These are phyloP conservation scores for Pouteria glomerata DNA, from an alignment of 148 eudicot genomes.

Conservation along the genomic window DNA sequence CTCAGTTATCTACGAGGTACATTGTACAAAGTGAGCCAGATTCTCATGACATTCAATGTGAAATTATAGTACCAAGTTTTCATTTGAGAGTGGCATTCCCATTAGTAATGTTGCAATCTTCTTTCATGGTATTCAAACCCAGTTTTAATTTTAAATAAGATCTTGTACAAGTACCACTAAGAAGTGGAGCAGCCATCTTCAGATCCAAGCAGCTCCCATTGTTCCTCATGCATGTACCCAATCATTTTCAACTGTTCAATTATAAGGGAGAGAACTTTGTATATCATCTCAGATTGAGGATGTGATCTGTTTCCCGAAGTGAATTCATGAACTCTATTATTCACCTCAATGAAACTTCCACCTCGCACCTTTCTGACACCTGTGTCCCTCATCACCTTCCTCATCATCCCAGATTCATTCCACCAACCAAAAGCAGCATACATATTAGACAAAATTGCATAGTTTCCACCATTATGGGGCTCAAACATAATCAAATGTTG, in stretches of 20 bases:
- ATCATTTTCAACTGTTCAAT: conserved; percentile 22
- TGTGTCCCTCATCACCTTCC: conserved; percentile 42
- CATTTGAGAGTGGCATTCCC: too few relatives aligned
- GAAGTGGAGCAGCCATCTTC: not conserved
- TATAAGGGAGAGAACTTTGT: conserved; percentile 26
- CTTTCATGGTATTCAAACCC: not conserved
- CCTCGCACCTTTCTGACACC: conserved; percentile 43
- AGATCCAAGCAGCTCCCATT: conserved; percentile 5
- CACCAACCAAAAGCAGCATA: conserved; percentile 42
- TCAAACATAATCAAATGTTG: conserved; percentile 33
- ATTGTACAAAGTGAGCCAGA: too few relatives aligned
- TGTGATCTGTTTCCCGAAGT: conserved; percentile 26
- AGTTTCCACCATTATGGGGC: conserved; percentile 54
- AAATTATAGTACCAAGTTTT: not conserved
- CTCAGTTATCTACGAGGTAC: too few relatives aligned
- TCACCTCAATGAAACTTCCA: conserved; percentile 44
- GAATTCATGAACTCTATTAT: conserved; percentile 30
- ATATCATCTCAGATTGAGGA: conserved; percentile 32
- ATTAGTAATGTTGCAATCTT: not conserved
- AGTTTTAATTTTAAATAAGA: not conserved
- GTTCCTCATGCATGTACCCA: conserved; percentile 8
- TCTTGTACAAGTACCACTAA: not conserved
- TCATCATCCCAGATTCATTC: conserved; percentile 44
- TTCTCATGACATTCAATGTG: too few relatives aligned
- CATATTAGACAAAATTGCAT: conserved; percentile 42